Conservation (phyloP, 192 early-diverging fungal genomes). For the Mortierella antarctica region DNA sequence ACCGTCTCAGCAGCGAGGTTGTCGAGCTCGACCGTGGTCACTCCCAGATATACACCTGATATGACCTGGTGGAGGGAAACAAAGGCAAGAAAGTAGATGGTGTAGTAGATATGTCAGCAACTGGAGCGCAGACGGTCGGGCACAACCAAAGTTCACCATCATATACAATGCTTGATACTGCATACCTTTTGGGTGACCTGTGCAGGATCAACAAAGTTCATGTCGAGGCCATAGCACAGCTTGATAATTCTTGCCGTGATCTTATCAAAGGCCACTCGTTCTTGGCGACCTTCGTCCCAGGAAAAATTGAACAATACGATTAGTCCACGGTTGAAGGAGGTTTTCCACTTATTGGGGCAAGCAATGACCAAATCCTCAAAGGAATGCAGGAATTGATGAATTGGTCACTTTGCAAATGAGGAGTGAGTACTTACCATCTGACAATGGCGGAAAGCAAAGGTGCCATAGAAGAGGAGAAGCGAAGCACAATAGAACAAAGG, state of each 20-base stretch:
- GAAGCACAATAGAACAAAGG: background rate
- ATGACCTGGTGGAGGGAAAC: conserved; percentile 67
- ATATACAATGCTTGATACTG: too few relatives aligned
- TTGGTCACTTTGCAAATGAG: too few relatives aligned
- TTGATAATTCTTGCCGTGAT: conserved; percentile 93
- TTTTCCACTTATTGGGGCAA: background rate
- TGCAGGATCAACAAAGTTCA: conserved; percentile 92
- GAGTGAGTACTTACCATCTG: too few relatives aligned
- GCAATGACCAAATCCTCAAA: too few relatives aligned
- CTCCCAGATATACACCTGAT: conserved; percentile 87
- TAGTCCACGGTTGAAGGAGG: background rate
- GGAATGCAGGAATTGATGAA: too few relatives aligned
- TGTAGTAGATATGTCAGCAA: background rate
- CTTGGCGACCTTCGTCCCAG: conserved; percentile 71
- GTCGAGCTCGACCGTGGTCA: conserved; percentile 88
- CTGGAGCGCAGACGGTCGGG: too few relatives aligned
- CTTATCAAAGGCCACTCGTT: conserved; percentile 97
- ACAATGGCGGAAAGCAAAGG: background rate
- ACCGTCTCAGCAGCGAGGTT: conserved; percentile 89
- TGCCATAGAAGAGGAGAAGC: background rate
- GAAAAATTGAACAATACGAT: background rate
- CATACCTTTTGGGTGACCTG: conserved; percentile 91
- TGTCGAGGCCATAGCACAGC: conserved; percentile 95
- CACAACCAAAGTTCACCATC: background rate
- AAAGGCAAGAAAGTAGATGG: background rate